Conservation (phyloP, 306 rosid species). For the Lotus japonicus region DNA sequence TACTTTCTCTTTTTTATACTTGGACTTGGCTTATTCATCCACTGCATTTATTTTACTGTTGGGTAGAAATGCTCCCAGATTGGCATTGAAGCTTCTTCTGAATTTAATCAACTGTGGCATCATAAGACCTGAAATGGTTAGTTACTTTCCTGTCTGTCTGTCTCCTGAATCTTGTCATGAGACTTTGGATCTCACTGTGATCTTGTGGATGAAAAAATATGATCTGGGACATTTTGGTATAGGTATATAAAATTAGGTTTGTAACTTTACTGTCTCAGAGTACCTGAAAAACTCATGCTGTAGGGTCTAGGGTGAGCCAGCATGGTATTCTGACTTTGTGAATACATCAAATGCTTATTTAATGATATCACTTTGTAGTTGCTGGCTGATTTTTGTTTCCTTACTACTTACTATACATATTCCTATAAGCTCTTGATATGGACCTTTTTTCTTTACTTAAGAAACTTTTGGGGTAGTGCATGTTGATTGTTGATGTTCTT, state of each 20-base stretch:
- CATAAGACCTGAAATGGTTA: background rate
- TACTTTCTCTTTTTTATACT: background rate
- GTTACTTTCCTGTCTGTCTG: background rate
- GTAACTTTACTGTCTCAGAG: background rate
- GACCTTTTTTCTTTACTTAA: too few relatives aligned
- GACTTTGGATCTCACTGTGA: background rate
- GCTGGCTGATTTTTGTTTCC: too few relatives aligned
- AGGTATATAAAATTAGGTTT: background rate
- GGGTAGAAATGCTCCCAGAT: too few relatives aligned
- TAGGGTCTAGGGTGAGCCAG: background rate
- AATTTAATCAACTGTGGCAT: background rate
- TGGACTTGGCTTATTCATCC: background rate
- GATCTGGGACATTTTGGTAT: background rate
- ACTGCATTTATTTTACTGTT: background rate
- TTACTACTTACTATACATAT: too few relatives aligned
- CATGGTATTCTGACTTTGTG: too few relatives aligned
- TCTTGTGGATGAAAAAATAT: background rate
- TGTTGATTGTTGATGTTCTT: too few relatives aligned
- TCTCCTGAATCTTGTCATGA: background rate
- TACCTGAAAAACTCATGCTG: background rate
- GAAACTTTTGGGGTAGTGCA: too few relatives aligned
- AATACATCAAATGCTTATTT: too few relatives aligned
- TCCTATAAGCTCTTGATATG: too few relatives aligned
- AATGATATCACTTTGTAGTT: too few relatives aligned
- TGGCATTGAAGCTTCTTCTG: background rate